Base-by-base conservation (phyloP, 1,284 basidiomycete species). In the Exsudoporus floridanus region DNA sequence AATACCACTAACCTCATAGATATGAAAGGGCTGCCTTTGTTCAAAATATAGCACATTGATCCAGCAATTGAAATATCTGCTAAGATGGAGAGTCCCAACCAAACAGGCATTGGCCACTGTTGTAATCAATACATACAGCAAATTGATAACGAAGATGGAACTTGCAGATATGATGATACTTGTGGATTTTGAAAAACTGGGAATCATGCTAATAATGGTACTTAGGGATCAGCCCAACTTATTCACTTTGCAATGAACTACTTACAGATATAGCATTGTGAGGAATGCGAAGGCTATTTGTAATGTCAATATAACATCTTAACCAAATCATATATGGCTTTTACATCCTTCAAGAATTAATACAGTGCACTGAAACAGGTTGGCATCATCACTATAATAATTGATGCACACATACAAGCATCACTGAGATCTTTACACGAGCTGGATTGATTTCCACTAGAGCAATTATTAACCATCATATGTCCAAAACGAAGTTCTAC, bases 181-280 rank as follows among this genome's bases (percentile, higher is more conserved):
- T 30, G 31, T 5, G n/a, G 41, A 28, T 1, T 21, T 14, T 35
- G 34, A 10, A 18, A 12, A 16, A 30, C 2, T 14, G 34, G 38
- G 7, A 3, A 18, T 19, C 7, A 42, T 27, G 25, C 63, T 64
- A 21, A 33, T 7, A n/a, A 43, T 18, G 1, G 34, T 33, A 33
- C 1, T 38, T n/a, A 39, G 0, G 1, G 14, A 34, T 49, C 5
- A 48, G 21, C 28, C 4, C 8, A 40, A 13, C 19, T 4, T 5
- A 38, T 30, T 23, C 2, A 27, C 31, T 27, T 34, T 31, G 10
- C 7, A 41, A 19, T 38, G 1, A 53, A 53, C 3, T n/a, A 54
- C 66, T 27, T 39, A 69, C 63, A 52, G 18, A 27, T 5, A 37
- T 9, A 60, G 4, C n/a, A 70, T 80, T 5, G 77, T 79, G 27